A percentile compares a stretch with the other conserved stretches of the same genome.
phyloP scores from a whole-genome alignment of 371 early-diverging fungal genomes.

The Saksenaea oblongispora region DNA sequence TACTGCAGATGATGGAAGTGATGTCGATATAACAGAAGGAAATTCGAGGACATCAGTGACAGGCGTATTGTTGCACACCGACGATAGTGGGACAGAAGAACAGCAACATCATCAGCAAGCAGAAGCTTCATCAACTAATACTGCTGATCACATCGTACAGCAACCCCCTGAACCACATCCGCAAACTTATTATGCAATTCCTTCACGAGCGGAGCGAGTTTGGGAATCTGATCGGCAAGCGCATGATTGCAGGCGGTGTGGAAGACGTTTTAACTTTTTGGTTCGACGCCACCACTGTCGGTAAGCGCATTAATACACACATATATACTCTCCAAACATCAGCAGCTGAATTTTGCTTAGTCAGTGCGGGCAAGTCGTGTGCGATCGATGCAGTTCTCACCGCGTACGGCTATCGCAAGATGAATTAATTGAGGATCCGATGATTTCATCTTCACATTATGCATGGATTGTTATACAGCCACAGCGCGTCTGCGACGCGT shows the following conservation, averaged over 20 bases:
- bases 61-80: neutral
- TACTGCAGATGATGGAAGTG: neutral
- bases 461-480: constrained; percentile 38
- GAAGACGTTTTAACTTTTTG: constrained; percentile 61
- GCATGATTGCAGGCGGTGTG: constrained; percentile 62
- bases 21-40: neutral
- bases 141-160: neutral
- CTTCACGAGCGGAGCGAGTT: constrained; percentile 10
- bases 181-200: constrained; percentile 7
- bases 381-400: constrained; percentile 68
- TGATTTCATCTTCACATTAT: constrained; percentile 40
- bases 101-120: neutral
- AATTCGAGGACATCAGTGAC: neutral
- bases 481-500: constrained; percentile 53
- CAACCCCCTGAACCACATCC: neutral
- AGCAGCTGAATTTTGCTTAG: constrained; percentile 15
- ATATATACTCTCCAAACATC: neutral
- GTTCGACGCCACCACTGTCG: constrained; percentile 79
- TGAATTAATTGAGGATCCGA: constrained; percentile 48
- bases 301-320: constrained; percentile 6
- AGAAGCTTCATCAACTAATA: neutral
- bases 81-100: neutral
- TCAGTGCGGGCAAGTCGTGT: constrained; percentile 77
- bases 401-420: constrained; percentile 49
- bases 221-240: constrained; percentile 81